Conservation (phyloP, 441 rosid genomes). For the Biscutella laevigata region DNA sequence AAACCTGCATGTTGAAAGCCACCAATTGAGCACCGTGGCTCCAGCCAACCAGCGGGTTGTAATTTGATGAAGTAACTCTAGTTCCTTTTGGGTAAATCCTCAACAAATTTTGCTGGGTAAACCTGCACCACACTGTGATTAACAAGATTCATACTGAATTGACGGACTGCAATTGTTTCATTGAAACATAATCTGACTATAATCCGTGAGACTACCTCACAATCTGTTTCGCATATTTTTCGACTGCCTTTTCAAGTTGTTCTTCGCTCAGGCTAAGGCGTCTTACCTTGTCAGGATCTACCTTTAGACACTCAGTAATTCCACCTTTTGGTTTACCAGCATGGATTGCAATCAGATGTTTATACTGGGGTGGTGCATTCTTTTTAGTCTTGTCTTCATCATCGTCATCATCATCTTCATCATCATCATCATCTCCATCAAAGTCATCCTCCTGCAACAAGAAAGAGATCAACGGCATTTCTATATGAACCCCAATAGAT, state of each 20-base stretch:
- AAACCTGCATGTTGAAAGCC: conserved; percentile 97
- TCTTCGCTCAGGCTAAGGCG: conserved; percentile 85
- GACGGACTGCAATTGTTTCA: conserved; percentile 22
- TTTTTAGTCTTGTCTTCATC: conserved; percentile 36
- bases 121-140: conserved; percentile 39
- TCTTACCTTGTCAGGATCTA: conserved; percentile 67
- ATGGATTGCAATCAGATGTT: conserved; percentile 67
- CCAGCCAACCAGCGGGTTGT: conserved; percentile 85
- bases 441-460: conserved; percentile 36
- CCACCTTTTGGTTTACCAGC: conserved; percentile 93
- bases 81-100: conserved; percentile 83
- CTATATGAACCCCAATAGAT: background rate
- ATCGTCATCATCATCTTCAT: conserved; percentile 25
- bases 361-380: conserved; percentile 47
- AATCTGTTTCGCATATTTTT: conserved; percentile 46
- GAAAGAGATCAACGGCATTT: background rate
- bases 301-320: conserved; percentile 41
- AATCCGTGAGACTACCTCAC: conserved; percentile 45
- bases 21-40: conserved; percentile 99
- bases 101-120: conserved; percentile 73
- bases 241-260: conserved; percentile 60
- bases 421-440: conserved; percentile 28
- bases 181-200: conserved; percentile 11
- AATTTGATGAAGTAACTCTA: conserved; percentile 81
- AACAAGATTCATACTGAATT: conserved; percentile 24